These are phyloP conservation scores for Cystobasidium ongulense DNA, from an alignment of 768 basidiomycete species.

Conservation along the genomic window DNA sequence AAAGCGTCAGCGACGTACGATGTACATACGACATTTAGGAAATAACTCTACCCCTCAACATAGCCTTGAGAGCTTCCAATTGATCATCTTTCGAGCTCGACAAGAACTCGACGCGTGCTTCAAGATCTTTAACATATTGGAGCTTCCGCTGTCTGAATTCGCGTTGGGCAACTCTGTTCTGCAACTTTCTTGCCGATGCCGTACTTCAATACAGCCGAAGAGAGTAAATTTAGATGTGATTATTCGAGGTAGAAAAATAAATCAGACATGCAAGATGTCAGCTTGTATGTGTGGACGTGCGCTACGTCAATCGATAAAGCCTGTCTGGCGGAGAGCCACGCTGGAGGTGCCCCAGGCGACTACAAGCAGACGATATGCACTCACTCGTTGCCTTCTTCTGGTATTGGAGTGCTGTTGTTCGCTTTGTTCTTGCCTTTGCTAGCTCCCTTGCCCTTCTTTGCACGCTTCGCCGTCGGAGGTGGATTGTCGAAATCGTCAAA, in stretches of 20 bases:
- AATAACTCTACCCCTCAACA: neutral
- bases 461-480: neutral
- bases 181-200: constrained; percentile 20
- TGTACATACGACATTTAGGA: neutral
- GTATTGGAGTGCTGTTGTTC: neutral
- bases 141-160: constrained; percentile 31
- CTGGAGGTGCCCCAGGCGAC: neutral
- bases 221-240: neutral
- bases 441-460: neutral
- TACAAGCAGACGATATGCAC: neutral
- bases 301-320: neutral
- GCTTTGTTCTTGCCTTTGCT: constrained; percentile 1
- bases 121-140: constrained; percentile 31
- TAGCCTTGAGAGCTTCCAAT: constrained; percentile 19
- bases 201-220: neutral
- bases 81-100: constrained; percentile 22
- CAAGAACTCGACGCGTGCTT: constrained; percentile 27
- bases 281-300: neutral
- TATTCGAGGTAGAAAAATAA: neutral
- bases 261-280: neutral
- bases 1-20: neutral
- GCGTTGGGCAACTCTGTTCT: constrained; percentile 24
- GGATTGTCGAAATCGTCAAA: neutral
- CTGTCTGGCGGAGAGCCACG: neutral
- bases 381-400: neutral